phyloP scores from a whole-genome alignment of 192 early-diverging fungal genomes.

The Backusella tuberculispora region DNA sequence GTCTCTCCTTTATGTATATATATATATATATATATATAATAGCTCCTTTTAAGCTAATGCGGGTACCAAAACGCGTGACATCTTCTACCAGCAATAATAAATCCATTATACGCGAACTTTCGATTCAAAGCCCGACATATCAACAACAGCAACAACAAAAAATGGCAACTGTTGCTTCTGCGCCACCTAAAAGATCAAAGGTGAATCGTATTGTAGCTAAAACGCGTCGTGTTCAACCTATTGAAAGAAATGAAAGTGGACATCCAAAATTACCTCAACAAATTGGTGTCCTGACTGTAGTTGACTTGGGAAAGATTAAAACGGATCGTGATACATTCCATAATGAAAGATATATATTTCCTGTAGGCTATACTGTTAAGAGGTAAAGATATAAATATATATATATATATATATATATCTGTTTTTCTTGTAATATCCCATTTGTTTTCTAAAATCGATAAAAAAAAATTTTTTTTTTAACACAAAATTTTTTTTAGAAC shows the following conservation, averaged over 20 bases:
- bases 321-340: conserved; percentile 80
- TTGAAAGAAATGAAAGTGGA: conserved; percentile 66
- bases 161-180: conserved; percentile 24
- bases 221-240: conserved; percentile 45
- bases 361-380: conserved; percentile 80
- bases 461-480: background rate
- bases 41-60: conserved; percentile 8
- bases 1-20: background rate
- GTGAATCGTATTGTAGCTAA: conserved; percentile 23
- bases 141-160: background rate
- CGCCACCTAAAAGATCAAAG: conserved; percentile 37
- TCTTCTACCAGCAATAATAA: background rate
- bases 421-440: too few species aligned
- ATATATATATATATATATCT: too few species aligned
- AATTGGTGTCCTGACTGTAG: conserved; percentile 78
- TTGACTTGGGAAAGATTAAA: conserved; percentile 72
- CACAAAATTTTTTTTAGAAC: conserved; percentile 29
- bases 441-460: too few species aligned
- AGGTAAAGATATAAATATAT: conserved; percentile 27
- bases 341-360: conserved; percentile 91
- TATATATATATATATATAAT: too few species aligned
- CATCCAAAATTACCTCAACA: conserved; percentile 76
- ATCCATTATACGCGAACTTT: background rate
- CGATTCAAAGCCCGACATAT: conserved; percentile 20
- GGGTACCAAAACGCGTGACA: conserved; percentile 14